Evolutionary conservation across 805 yeast genomes (phyloP).

Genomic region (Candida ipomoeae): DNA sequence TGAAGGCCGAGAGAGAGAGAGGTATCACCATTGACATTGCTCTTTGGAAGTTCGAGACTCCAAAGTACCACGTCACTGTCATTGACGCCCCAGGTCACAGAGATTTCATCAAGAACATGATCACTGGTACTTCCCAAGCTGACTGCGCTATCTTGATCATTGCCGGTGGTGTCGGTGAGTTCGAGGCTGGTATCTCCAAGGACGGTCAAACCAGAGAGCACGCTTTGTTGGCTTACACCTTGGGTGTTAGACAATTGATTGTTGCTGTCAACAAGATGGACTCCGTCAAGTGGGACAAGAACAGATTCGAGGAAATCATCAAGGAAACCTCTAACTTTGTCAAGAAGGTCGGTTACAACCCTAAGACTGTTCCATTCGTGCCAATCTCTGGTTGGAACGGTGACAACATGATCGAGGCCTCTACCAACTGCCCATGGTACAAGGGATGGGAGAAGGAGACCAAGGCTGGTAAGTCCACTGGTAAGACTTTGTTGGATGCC

Average conservation of each 20-base stretch:
- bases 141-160: slow-evolving; percentile 88
- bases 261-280: slow-evolving; percentile 95
- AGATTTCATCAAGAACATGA: slow-evolving; percentile 95
- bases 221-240: slow-evolving; percentile 83
- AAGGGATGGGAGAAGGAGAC: slow-evolving; percentile 81
- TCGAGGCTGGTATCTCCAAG: slow-evolving; percentile 93
- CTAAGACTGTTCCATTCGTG: slow-evolving; percentile 79
- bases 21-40: slow-evolving; percentile 96
- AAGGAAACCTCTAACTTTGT: slow-evolving; percentile 77
- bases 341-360: slow-evolving; percentile 83
- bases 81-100: slow-evolving; percentile 96
- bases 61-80: slow-evolving; percentile 83
- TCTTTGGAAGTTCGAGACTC: slow-evolving; percentile 90
- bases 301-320: slow-evolving; percentile 72
- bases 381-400: slow-evolving; percentile 87
- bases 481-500: slow-evolving; percentile 82
- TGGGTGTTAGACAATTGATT: slow-evolving; percentile 82
- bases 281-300: slow-evolving; percentile 83
- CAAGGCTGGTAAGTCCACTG: slow-evolving; percentile 64
- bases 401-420: slow-evolving; percentile 86
- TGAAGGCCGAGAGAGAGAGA: slow-evolving; percentile 95
- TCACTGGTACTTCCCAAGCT: slow-evolving; percentile 92
- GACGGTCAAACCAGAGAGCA: slow-evolving; percentile 91
- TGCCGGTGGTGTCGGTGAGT: slow-evolving; percentile 92
- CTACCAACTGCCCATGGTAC: slow-evolving; percentile 83